A percentile compares a stretch with the other conserved stretches of the same genome.
These are phyloP conservation scores for Candida nanaspora DNA, from an alignment of 805 yeast genomes.

Conservation along the genomic window DNA sequence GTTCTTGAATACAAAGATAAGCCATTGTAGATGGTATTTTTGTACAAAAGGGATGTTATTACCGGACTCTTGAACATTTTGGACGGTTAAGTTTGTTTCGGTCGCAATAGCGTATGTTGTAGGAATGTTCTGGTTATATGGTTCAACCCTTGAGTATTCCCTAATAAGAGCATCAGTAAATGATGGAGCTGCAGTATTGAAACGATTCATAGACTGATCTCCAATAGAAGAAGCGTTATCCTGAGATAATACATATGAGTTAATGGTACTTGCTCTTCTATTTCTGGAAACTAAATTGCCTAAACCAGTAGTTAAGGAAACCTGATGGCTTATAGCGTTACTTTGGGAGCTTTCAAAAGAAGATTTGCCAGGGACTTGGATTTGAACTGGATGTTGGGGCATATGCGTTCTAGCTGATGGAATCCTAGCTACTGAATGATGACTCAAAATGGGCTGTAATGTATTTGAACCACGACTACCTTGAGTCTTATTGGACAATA, in stretches of 20 bases:
- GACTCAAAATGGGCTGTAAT: neutral
- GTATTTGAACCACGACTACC: neutral
- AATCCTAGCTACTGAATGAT: slow-evolving; percentile 15
- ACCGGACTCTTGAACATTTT: slow-evolving; percentile 19
- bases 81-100: slow-evolving; percentile 23
- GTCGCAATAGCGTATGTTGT: slow-evolving; percentile 24
- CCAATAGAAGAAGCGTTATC: too few species aligned
- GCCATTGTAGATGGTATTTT: slow-evolving; percentile 21
- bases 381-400: neutral
- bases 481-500: neutral
- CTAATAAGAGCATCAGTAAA: slow-evolving; percentile 23
- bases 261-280: neutral
- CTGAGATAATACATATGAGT: too few species aligned
- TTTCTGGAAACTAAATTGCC: neutral
- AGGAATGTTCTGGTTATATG: slow-evolving; percentile 22
- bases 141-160: slow-evolving; percentile 28
- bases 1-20: slow-evolving; percentile 33
- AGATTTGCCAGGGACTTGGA: neutral
- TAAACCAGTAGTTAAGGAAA: neutral
- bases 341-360: neutral
- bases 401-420: slow-evolving; percentile 23
- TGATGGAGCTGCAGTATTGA: slow-evolving; percentile 3
- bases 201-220: too few species aligned
- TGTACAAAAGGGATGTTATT: slow-evolving; percentile 16
- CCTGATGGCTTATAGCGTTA: neutral